phyloP scores from a whole-genome alignment of 2,329 filamentous ascomycete genomes.

The Cladosporium sp. region DNA sequence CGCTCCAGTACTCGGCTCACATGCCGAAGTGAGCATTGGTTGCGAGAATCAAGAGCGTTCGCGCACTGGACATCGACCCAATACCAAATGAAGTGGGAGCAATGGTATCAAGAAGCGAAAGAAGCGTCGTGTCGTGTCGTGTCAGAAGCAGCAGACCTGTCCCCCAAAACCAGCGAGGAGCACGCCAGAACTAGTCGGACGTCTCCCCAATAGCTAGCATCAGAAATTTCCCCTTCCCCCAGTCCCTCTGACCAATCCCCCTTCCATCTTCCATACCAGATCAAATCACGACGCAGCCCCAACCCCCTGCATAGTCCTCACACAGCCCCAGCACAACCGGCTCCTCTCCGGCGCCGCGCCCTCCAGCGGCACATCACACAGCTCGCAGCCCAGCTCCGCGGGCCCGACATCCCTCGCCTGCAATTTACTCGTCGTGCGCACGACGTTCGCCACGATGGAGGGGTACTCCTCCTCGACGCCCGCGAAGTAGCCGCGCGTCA shows the following conservation, averaged over 20 bases:
- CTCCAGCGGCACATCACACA: slow-evolving; percentile 62
- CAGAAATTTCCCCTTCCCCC: no score
- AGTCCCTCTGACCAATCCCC: no score
- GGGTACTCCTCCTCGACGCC: slow-evolving; percentile 81
- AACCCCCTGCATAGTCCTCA: slow-evolving; percentile 17
- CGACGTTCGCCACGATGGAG: slow-evolving; percentile 90
- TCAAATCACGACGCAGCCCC: not conserved
- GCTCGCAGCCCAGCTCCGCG: slow-evolving; percentile 45
- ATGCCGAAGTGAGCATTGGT: not conserved
- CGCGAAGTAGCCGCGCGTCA: slow-evolving; percentile 84
- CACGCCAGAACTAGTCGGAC: no score
- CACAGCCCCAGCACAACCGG: slow-evolving; percentile 67
- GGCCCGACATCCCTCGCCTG: slow-evolving; percentile 39
- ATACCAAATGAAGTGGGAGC: no score
- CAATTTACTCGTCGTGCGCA: slow-evolving; percentile 82
- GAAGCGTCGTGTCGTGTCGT: no score
- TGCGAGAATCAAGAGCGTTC: no score
- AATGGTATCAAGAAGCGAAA: no score
- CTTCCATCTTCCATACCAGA: not conserved
- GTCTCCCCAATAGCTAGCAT: no score
- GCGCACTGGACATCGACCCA: no score
- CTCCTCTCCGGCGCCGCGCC: slow-evolving; percentile 25
- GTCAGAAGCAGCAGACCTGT: no score
- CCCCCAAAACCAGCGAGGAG: no score
- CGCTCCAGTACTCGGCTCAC: slow-evolving; percentile 11